Evolutionary conservation across 805 yeast genomes (phyloP).

Genomic region (Candida palmyrensis): DNA sequence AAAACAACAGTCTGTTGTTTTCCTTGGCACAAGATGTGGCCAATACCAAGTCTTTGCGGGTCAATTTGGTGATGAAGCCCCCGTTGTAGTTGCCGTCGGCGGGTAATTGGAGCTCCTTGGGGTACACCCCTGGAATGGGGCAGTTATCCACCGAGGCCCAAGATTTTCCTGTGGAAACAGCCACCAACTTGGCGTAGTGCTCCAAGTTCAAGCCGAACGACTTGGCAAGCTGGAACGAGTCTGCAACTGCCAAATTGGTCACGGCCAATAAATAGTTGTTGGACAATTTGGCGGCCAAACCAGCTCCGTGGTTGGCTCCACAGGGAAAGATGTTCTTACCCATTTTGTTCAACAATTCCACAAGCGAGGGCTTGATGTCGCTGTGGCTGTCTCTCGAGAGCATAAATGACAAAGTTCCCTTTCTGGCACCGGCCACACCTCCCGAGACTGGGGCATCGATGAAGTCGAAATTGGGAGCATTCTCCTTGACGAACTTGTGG

Average conservation of each 20-base stretch:
- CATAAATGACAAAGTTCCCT: slow-evolving; percentile 50
- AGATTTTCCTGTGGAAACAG: slow-evolving; percentile 48
- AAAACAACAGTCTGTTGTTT: slow-evolving; percentile 29
- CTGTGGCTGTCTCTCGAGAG: slow-evolving; percentile 32
- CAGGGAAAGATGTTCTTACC: slow-evolving; percentile 46
- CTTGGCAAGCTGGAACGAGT: slow-evolving; percentile 49
- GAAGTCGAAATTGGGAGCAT: slow-evolving; percentile 35
- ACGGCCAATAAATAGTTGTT: slow-evolving; percentile 51
- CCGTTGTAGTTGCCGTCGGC: slow-evolving; percentile 41
- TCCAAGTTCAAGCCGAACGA: slow-evolving; percentile 43
- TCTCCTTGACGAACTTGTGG: slow-evolving; percentile 26
- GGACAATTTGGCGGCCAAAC: slow-evolving; percentile 50
- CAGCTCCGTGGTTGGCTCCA: slow-evolving; percentile 44
- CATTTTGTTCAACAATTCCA: slow-evolving; percentile 33
- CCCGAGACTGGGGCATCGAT: slow-evolving; percentile 56
- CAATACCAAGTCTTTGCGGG: slow-evolving; percentile 39
- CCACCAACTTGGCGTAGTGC: slow-evolving; percentile 43
- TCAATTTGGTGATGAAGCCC: slow-evolving; percentile 45
- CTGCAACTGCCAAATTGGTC: slow-evolving; percentile 50
- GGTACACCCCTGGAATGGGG: slow-evolving; percentile 46
- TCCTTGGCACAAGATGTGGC: slow-evolving; percentile 34
- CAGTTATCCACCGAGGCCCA: slow-evolving; percentile 54
- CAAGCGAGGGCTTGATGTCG: slow-evolving; percentile 26
- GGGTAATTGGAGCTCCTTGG: slow-evolving; percentile 35
- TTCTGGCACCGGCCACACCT: slow-evolving; percentile 50